phyloP scores from a whole-genome alignment of 73 alveolate genomes.

The Urostyla sp. region DNA sequence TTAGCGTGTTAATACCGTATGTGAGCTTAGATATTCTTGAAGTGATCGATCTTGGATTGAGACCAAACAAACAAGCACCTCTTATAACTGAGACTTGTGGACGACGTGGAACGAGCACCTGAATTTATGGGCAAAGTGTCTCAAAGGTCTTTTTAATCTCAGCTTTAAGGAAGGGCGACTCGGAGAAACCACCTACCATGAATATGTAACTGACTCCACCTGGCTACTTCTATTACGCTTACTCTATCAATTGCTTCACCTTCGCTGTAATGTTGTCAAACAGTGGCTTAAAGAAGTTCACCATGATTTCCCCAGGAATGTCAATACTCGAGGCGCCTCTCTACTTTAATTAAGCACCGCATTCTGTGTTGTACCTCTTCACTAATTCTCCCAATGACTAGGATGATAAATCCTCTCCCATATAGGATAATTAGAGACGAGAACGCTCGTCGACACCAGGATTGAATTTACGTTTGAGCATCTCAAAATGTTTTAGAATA shows the following conservation, averaged over 20 bases:
- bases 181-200: conserved; percentile 99
- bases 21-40: conserved; percentile 96
- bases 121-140: conserved; percentile 75
- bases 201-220: conserved; percentile 93
- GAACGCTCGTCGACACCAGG: conserved; percentile 94
- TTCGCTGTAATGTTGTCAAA: conserved; percentile 93
- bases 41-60: conserved; percentile 96
- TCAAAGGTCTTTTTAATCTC: conserved; percentile 95
- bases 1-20: conserved; percentile 97
- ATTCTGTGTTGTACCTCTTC: conserved; percentile 85
- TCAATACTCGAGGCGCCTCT: conserved; percentile 95
- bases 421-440: conserved; percentile 91
- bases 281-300: conserved; percentile 92
- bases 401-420: conserved; percentile 95
- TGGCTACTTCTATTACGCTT: conserved; percentile 86
- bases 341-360: conserved; percentile 84
- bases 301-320: conserved; percentile 94
- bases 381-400: conserved; percentile 82
- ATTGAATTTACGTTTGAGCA: conserved; percentile 94
- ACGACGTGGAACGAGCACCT: conserved; percentile 95
- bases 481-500: conserved; percentile 96
- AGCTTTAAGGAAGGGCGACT: conserved; percentile 94
- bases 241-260: conserved; percentile 85
- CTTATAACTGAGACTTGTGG: conserved; percentile 98
- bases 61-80: conserved; percentile 99